Percentiles rank a stretch among this genome's conserved stretches.
Evolutionary conservation across 2,329 filamentous ascomycete genomes (phyloP).

Genomic region (Colletotrichum liriopes): DNA sequence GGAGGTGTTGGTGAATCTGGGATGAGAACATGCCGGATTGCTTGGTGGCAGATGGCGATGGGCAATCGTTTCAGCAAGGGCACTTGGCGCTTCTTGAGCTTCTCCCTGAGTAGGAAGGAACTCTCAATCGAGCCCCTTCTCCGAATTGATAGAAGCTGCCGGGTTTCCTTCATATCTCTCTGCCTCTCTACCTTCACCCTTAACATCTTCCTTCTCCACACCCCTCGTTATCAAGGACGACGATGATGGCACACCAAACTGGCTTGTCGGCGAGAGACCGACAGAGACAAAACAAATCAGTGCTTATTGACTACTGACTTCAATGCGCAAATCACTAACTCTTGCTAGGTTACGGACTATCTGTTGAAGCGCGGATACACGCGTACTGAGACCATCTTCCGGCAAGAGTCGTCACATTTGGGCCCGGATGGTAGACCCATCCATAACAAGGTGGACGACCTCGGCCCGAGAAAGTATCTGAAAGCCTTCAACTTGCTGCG

Average conservation of each 20-base stretch:
- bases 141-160: not conserved
- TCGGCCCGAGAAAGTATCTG: slow-evolving; percentile 83
- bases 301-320: not conserved
- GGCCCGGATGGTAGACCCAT: slow-evolving; percentile 86
- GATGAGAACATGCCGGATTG: not conserved
- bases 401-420: slow-evolving; percentile 89
- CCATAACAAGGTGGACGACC: slow-evolving; percentile 74
- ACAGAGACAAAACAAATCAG: not conserved
- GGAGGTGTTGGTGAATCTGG: not conserved
- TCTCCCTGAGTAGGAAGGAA: not conserved
- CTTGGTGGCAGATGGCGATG: not conserved
- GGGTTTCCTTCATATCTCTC: not conserved
- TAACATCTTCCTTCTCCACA: not conserved
- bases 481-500: slow-evolving; percentile 82
- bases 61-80: not conserved
- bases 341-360: slow-evolving; percentile 85
- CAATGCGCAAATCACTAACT: not conserved
- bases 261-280: not conserved
- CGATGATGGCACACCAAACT: not conserved
- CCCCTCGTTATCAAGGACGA: not conserved
- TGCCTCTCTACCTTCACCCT: not conserved
- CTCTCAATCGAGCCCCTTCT: not conserved
- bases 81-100: not conserved
- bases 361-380: slow-evolving; percentile 95
- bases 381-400: slow-evolving; percentile 91